phyloP scores from a whole-genome alignment of 805 yeast genomes.

The Isabelozyma pseudorhagii region DNA sequence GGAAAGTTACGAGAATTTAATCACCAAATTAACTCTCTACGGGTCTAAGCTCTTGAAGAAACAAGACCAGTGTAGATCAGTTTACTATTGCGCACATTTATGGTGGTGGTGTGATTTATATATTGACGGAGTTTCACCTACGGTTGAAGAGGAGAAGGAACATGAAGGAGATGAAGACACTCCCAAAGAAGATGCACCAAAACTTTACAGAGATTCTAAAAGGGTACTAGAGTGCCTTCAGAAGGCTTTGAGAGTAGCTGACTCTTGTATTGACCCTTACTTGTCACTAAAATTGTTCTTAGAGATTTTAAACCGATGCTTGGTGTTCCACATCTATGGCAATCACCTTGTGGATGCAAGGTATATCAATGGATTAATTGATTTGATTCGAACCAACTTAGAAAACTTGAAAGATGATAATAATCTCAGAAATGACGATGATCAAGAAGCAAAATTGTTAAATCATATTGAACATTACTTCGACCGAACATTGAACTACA shows the following conservation, averaged over 20 bases:
- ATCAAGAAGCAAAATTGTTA: conserved; percentile 26
- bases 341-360: conserved; percentile 64
- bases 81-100: conserved; percentile 80
- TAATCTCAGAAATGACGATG: conserved; percentile 17
- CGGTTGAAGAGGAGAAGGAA: conserved; percentile 18
- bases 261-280: conserved; percentile 81
- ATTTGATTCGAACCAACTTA: conserved; percentile 67
- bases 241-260: conserved; percentile 84
- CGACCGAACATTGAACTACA: conserved; percentile 68
- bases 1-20: conserved; percentile 77
- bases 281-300: conserved; percentile 80
- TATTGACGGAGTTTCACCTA: conserved; percentile 25
- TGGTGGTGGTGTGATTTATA: conserved; percentile 84
- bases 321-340: conserved; percentile 83
- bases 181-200: conserved; percentile 10
- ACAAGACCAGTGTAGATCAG: conserved; percentile 93
- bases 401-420: conserved; percentile 37
- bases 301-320: conserved; percentile 82
- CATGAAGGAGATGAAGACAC: conserved; percentile 26
- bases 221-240: conserved; percentile 90
- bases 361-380: conserved; percentile 83
- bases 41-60: conserved; percentile 87
- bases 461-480: conserved; percentile 38
- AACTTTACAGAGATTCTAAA: conserved; percentile 47
- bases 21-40: conserved; percentile 80